Base-by-base conservation (phyloP, 2,329 filamentous ascomycete genomes). In the Colletotrichum cuscutae region DNA sequence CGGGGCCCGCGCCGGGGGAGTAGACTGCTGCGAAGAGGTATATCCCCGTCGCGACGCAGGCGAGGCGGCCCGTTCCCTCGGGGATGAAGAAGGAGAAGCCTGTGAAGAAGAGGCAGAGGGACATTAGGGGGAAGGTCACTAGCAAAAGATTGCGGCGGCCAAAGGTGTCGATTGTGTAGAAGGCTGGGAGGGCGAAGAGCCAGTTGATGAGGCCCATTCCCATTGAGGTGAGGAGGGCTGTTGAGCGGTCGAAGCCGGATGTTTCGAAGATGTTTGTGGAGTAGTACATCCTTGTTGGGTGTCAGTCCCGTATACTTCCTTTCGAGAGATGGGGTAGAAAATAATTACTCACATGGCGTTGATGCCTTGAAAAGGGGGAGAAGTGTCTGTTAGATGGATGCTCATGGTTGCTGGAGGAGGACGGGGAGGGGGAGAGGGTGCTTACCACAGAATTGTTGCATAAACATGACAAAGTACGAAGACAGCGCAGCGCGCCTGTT, bases 161-260 rank as follows among this genome's bases (percentile, higher is more conserved):
- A 68, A 85, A 90, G 0, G 88, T 90, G 70, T 90, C 89, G 62
- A 90, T 90, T 1, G 89, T 90, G 79, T 86, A 88, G 54, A 90
- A 80, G 2, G 89, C 89, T 0, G 88, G 89, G 72, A 89, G 87
- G 3, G 89, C 88, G 67, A 90, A 90, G 4, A 90, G 66, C 76
- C 89, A 90, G 79, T 90, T 90, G 65, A 89, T 83, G 26, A 90
- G 78, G 11, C 89, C 89, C 69, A 87, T 89, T 2, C 89, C 89
- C 82, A 88, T 88, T 0, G 88, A 89, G 0, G 86, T 87, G 6
- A 89, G 82, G 1, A 90, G 81, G 1, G 89, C 86, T 2, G 80
- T 77, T 2, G 82, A 82, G 0, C 80, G 78, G 19, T 64, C 76
- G 19, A 85, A 85, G 13, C 85, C 84, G 1, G 86, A 85, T 1